These are phyloP conservation scores for Phlebopus sp. DNA, from an alignment of 1,284 basidiomycete species.

Conservation along the genomic window DNA sequence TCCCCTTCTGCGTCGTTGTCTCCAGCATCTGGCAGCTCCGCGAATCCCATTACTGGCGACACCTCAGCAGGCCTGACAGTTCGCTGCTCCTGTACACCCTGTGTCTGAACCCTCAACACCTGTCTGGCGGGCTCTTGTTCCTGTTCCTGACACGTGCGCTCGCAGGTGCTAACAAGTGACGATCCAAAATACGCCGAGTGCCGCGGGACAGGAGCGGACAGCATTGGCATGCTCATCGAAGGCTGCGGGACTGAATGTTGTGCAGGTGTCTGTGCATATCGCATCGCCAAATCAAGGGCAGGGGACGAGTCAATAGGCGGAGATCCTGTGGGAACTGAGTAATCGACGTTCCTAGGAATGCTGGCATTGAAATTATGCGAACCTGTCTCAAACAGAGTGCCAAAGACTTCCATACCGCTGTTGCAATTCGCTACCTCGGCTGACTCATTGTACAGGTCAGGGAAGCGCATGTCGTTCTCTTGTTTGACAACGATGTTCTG, in stretches of 20 bases:
- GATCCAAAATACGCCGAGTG: conserved; percentile 32
- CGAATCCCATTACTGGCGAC: conserved; percentile 31
- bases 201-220: conserved; percentile 33
- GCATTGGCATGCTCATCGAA: conserved; percentile 23
- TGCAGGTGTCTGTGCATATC: conserved; percentile 25
- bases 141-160: conserved; percentile 39
- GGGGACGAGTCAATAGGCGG: conserved; percentile 18
- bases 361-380: conserved; percentile 13
- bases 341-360: conserved; percentile 7
- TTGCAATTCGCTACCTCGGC: conserved; percentile 26
- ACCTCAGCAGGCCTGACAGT: conserved; percentile 34
- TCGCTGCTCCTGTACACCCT: conserved; percentile 32
- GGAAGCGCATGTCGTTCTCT: conserved; percentile 27
- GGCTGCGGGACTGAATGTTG: conserved; percentile 17
- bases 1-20: conserved; percentile 37
- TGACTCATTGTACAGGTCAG: conserved; percentile 26
- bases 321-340: conserved; percentile 15
- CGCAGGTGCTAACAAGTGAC: conserved; percentile 30
- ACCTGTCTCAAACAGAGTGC: conserved; percentile 30
- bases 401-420: conserved; percentile 21
- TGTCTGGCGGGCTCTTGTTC: conserved; percentile 34
- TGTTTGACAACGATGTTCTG: conserved; percentile 28
- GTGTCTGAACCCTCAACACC: conserved; percentile 31
- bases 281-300: conserved; percentile 26
- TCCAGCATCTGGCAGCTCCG: conserved; percentile 27